A percentile compares a stretch with the other conserved stretches of the same genome.
phyloP scores from a whole-genome alignment of 148 eudicot genomes.

The Vaccinium myrtillus region DNA sequence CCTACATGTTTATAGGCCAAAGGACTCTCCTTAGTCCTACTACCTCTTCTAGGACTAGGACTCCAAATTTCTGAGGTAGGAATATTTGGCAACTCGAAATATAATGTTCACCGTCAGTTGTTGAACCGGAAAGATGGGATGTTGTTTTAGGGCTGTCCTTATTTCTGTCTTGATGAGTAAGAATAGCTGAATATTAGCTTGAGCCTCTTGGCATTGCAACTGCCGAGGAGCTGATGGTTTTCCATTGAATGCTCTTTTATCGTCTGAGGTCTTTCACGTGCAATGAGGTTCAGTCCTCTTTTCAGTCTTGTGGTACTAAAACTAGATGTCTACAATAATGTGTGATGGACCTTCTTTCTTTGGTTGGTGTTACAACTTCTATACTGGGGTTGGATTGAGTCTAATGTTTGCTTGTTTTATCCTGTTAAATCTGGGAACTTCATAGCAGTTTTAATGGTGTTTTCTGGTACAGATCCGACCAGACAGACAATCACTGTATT shows the following conservation, averaged over 20 bases:
- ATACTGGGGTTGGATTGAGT: neutral
- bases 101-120: neutral
- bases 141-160: neutral
- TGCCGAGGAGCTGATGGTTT: neutral
- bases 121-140: neutral
- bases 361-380: neutral
- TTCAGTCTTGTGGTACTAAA: neutral
- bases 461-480: slow-evolving; percentile 72
- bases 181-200: neutral
- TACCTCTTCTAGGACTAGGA: neutral
- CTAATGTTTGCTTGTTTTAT: neutral
- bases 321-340: neutral
- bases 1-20: neutral
- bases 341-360: neutral
- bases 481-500: slow-evolving; percentile 93
- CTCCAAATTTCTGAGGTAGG: neutral
- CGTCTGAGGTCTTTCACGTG: neutral
- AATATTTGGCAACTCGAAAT: neutral
- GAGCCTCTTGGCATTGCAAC: neutral
- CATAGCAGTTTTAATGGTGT: slow-evolving; percentile 1
- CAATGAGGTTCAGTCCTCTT: neutral
- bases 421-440: slow-evolving; percentile 6
- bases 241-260: neutral
- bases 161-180: neutral
- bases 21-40: neutral